phyloP scores from a whole-genome alignment of 106 monocot genomes.

The Apostasia ramifera region DNA sequence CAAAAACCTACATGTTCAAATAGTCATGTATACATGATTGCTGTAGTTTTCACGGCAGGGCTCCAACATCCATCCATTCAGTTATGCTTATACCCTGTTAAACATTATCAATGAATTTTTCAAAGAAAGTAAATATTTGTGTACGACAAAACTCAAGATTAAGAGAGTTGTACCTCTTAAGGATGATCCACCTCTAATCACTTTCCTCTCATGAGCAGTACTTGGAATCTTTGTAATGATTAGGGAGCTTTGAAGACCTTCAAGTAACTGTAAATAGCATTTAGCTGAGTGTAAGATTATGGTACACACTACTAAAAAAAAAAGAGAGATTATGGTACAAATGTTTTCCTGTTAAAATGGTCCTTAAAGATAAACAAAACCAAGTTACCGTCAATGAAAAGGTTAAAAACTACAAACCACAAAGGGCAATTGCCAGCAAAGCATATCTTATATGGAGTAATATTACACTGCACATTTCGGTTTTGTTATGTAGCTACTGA shows the following conservation, averaged over 20 bases:
- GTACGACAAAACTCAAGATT: not conserved
- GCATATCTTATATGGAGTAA: no score
- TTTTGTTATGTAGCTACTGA: no score
- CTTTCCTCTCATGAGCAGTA: constrained; percentile 46
- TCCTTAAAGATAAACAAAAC: no score
- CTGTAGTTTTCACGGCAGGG: not conserved
- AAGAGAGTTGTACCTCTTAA: constrained; percentile 43
- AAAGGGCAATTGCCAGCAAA: no score
- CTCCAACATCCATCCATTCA: not conserved
- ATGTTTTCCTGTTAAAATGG: no score
- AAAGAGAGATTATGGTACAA: no score
- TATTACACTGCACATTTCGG: no score
- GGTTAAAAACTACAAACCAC: no score
- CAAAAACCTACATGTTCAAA: not conserved
- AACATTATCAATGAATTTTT: not conserved
- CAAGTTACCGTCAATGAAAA: no score
- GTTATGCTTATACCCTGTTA: not conserved
- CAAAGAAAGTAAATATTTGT: not conserved
- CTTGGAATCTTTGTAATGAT: constrained; percentile 52
- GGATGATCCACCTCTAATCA: constrained; percentile 36
- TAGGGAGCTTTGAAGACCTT: constrained; percentile 90
- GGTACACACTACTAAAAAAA: no score
- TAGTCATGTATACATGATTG: not conserved
- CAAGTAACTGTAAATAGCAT: constrained; percentile 55
- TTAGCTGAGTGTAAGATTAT: no score